A percentile compares a stretch with the other conserved stretches of the same genome.
Conservation (phyloP, 768 basidiomycete species). For the Leccinum rimulosum region DNA sequence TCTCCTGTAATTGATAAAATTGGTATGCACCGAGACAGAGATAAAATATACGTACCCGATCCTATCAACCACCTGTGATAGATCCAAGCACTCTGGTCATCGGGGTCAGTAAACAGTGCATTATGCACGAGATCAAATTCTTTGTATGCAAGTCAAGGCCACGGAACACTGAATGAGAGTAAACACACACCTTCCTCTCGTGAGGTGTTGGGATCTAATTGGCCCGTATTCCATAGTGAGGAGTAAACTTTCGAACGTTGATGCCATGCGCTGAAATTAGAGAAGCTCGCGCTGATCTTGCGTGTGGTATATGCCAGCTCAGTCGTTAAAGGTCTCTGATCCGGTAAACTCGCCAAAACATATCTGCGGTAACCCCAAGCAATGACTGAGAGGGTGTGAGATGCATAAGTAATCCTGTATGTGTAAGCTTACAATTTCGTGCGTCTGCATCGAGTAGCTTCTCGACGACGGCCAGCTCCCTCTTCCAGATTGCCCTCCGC, state of each 20-base stretch:
- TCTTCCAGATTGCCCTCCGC: slow-evolving; percentile 79
- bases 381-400: slow-evolving; percentile 57
- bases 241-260: slow-evolving; percentile 83
- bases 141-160: slow-evolving; percentile 30
- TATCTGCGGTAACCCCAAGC: slow-evolving; percentile 96
- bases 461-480: slow-evolving; percentile 84
- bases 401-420: neutral
- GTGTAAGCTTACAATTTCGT: slow-evolving; percentile 74
- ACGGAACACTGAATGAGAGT: neutral
- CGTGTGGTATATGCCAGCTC: slow-evolving; percentile 84
- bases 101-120: slow-evolving; percentile 95
- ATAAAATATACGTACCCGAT: slow-evolving; percentile 46
- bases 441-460: slow-evolving; percentile 90
- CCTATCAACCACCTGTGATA: slow-evolving; percentile 98
- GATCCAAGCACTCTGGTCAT: slow-evolving; percentile 96
- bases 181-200: slow-evolving; percentile 63
- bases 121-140: slow-evolving; percentile 92
- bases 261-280: slow-evolving; percentile 99
- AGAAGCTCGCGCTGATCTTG: slow-evolving; percentile 93
- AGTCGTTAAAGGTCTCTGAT: slow-evolving; percentile 49
- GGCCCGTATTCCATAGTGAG: slow-evolving; percentile 60
- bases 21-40: neutral
- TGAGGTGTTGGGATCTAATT: slow-evolving; percentile 49
- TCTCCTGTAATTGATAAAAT: slow-evolving; percentile 45
- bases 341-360: slow-evolving; percentile 69